Evolutionary conservation across 106 monocot species (phyloP).

Genomic region (Dioscorea zingiberensis): DNA sequence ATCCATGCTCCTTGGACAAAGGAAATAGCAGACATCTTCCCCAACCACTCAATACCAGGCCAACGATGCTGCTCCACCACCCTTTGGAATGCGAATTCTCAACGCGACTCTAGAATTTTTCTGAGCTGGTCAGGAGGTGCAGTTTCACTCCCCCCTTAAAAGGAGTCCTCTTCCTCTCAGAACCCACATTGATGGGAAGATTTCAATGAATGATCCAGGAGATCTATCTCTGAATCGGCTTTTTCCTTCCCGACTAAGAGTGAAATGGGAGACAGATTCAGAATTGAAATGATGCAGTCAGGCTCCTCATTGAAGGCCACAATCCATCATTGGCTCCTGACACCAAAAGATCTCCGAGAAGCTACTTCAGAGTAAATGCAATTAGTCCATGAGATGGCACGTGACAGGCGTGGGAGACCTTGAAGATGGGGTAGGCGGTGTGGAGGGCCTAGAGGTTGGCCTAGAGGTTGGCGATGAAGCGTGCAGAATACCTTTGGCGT

Average conservation of each 20-base stretch:
- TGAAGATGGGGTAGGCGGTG: constrained; percentile 27
- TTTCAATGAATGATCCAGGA: constrained; percentile 32
- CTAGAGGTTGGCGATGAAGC: constrained; percentile 29
- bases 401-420: constrained; percentile 55
- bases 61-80: constrained; percentile 58
- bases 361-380: constrained; percentile 27
- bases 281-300: constrained; percentile 69
- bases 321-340: constrained; percentile 43
- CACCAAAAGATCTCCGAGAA: constrained; percentile 13
- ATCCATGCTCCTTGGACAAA: constrained; percentile 39
- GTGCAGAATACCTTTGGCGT: constrained; percentile 11
- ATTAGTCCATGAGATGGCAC: constrained; percentile 28
- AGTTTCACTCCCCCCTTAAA: constrained; percentile 56
- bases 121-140: constrained; percentile 45
- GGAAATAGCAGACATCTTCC: constrained; percentile 31
- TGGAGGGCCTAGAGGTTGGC: no score
- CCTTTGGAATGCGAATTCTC: constrained; percentile 43
- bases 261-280: constrained; percentile 34
- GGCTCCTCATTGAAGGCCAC: constrained; percentile 80
- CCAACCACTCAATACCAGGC: constrained; percentile 36
- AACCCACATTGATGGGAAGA: constrained; percentile 6
- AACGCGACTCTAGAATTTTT: constrained; percentile 52
- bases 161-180: constrained; percentile 61
- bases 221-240: constrained; percentile 4
- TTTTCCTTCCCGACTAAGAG: constrained; percentile 29